Evolutionary conservation across 805 yeast genomes (phyloP), one percentile per base, ranked within the genome.

Genomic region (Novakomyces olei): DNA sequence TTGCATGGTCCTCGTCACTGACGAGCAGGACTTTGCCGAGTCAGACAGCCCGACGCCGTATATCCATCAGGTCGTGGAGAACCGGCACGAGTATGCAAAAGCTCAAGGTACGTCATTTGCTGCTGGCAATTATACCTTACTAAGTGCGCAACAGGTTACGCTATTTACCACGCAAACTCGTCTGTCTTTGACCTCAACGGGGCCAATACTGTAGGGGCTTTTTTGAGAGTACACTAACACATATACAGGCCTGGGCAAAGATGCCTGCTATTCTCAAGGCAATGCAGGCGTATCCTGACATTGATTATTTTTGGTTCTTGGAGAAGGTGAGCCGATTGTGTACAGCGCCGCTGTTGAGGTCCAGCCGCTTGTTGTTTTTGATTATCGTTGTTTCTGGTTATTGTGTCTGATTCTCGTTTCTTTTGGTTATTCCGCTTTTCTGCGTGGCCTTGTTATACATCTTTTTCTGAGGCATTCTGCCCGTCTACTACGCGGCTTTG

Each of bases 301-400:
- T 94, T n/a, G 69, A 78, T 49, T 75, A 79, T 60, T 72, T 83
- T 46, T 78, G 95, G 88, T 83, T 70, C 46, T 48, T 88, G 28
- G 93, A 79, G 49, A 38, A 41, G 36, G 32, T 26, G 26, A 8
- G 32, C 8, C n/a, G n/a, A n/a, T n/a, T n/a, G n/a, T 12, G 14
- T 7, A 22, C 8, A 15, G 7, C 6, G 6, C 26, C 7, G 7
- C 8, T 25, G 8, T 7, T 7, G n/a, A n/a, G n/a, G n/a, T n/a
- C n/a, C n/a, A n/a, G n/a, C n/a, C n/a, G n/a, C n/a, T n/a, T n/a
- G n/a, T n/a, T n/a, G n/a, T n/a, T n/a, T n/a, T n/a, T n/a, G n/a
- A n/a, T n/a, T n/a, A n/a, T n/a, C n/a, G n/a, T n/a, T n/a, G n/a
- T n/a, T n/a, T n/a, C n/a, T n/a, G n/a, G n/a, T n/a, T n/a, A n/a